phyloP scores from a whole-genome alignment of 106 monocot species.

The Dioscorea zingiberensis region DNA sequence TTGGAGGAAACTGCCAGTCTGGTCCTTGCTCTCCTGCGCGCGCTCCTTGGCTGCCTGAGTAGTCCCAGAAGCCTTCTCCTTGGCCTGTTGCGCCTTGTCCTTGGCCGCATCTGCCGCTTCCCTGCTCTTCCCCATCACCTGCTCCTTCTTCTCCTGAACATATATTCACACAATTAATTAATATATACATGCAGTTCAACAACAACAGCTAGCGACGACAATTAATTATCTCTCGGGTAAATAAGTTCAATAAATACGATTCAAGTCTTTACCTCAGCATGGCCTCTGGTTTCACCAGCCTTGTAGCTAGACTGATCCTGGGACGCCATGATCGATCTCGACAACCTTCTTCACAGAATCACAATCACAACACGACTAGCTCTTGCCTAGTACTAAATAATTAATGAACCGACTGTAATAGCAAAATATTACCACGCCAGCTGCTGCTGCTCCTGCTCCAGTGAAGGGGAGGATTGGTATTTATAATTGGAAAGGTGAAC shows the following conservation, averaged over 20 bases:
- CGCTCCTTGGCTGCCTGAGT: slow-evolving; percentile 10
- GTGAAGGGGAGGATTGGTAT: too few relatives aligned
- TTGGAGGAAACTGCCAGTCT: slow-evolving; percentile 1
- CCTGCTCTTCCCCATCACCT: slow-evolving; percentile 20
- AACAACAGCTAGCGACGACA: too few relatives aligned
- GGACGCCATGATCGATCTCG: background rate
- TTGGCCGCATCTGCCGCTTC: slow-evolving; percentile 9
- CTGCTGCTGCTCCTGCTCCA: too few relatives aligned
- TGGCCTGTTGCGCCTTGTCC: slow-evolving; percentile 17
- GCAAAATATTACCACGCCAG: too few relatives aligned
- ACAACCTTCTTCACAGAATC: too few relatives aligned
- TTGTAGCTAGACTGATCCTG: slow-evolving; percentile 6
- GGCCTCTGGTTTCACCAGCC: slow-evolving; percentile 21
- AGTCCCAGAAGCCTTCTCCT: slow-evolving; percentile 15
- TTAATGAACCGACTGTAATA: too few relatives aligned
- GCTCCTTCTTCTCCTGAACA: slow-evolving; percentile 16
- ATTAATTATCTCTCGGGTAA: too few relatives aligned
- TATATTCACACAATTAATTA: too few relatives aligned
- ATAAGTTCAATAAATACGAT: too few relatives aligned
- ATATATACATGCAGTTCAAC: too few relatives aligned
- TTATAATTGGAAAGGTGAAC: too few relatives aligned
- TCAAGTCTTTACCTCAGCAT: slow-evolving; percentile 6
- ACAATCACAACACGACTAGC: too few relatives aligned
- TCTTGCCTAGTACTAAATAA: background rate
- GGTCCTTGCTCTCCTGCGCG: background rate